phyloP scores from a whole-genome alignment of 306 rosid species.

The Pterocarpus macrocarpus region DNA sequence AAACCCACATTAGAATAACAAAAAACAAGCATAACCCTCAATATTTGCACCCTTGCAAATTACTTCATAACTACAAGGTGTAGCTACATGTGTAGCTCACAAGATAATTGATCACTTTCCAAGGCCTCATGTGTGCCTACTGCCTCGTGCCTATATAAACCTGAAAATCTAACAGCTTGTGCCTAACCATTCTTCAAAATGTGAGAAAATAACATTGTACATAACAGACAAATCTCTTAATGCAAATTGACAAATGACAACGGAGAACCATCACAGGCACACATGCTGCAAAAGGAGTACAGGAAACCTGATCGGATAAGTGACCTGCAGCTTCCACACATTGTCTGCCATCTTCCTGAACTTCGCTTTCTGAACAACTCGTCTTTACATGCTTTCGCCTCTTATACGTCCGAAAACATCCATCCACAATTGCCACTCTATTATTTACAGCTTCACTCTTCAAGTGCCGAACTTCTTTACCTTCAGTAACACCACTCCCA shows the following conservation, averaged over 20 bases:
- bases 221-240: conserved; percentile 14
- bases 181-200: conserved; percentile 26
- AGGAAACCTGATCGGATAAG: conserved; percentile 58
- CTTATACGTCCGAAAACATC: conserved; percentile 74
- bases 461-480: conserved; percentile 44
- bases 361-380: conserved; percentile 56
- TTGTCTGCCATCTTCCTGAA: conserved; percentile 53
- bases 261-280: conserved; percentile 29
- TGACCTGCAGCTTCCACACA: conserved; percentile 56
- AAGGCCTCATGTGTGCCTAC: not conserved
- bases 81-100: conserved; percentile 3
- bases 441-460: conserved; percentile 52
- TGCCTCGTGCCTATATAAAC: not conserved
- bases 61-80: conserved; percentile 24
- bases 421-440: conserved; percentile 41
- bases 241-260: conserved; percentile 6
- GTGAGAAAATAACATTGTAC: not conserved
- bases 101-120: conserved; percentile 12
- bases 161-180: conserved; percentile 10
- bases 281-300: conserved; percentile 37
- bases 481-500: conserved; percentile 46
- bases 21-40: not conserved
- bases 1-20: not conserved
- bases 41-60: conserved; percentile 2
- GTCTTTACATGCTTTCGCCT: conserved; percentile 73